Evolutionary conservation across 495 filamentous ascomycete genomes (phyloP).

Genomic region (Massariosphaeria phaeospora): DNA sequence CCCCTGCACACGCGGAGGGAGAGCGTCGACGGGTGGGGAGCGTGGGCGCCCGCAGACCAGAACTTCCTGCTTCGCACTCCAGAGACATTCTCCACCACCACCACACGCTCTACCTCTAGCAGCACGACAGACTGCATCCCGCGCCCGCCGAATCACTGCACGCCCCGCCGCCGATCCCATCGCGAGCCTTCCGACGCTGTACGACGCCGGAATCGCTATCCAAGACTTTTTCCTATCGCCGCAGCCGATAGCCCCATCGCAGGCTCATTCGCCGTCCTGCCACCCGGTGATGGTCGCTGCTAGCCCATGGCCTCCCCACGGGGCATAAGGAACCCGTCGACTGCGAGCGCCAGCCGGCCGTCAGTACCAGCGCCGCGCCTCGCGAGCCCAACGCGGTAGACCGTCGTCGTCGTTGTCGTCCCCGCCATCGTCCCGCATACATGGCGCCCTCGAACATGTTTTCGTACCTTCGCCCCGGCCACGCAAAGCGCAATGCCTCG

Average conservation of each 20-base stretch:
- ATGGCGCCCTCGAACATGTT: slow-evolving; percentile 40
- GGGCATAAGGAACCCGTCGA: slow-evolving; percentile 4
- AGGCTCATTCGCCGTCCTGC: neutral
- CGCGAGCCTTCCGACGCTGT: slow-evolving; percentile 14
- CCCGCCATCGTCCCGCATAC: too few species aligned
- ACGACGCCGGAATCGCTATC: slow-evolving; percentile 16
- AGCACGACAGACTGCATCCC: neutral
- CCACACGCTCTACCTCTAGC: neutral
- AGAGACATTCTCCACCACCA: neutral
- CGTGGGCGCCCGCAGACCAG: too few species aligned
- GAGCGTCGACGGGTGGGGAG: too few species aligned
- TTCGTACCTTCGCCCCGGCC: slow-evolving; percentile 41
- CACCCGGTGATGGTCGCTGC: slow-evolving; percentile 25
- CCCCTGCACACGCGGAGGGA: too few species aligned
- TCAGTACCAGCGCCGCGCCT: neutral
- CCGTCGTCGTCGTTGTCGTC: too few species aligned
- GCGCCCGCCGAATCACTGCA: neutral
- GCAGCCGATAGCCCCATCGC: slow-evolving; percentile 2
- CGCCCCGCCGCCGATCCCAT: neutral
- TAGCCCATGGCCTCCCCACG: slow-evolving; percentile 23
- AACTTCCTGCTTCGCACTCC: neutral
- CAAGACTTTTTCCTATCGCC: neutral
- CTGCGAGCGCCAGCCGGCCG: slow-evolving; percentile 3
- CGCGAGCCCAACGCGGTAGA: neutral
- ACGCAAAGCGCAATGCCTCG: slow-evolving; percentile 37